Percentiles rank a stretch among this genome's conserved stretches.
Conservation (phyloP, 1,139 yeast species). For the Nakaseomyces sp. region DNA sequence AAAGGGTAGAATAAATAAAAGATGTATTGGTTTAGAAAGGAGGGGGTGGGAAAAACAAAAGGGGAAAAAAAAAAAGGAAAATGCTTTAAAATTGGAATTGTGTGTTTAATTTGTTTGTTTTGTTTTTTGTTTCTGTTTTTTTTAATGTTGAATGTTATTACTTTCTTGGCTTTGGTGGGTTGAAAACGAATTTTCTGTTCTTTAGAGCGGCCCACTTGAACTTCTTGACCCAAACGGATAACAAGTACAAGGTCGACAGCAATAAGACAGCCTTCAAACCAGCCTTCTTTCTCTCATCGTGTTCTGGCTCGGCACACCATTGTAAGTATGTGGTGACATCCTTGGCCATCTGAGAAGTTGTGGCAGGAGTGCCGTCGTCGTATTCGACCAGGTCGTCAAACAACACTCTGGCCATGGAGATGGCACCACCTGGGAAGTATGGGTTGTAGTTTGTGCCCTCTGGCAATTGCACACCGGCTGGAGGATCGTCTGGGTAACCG, state of each 20-base stretch:
- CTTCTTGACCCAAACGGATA: slow-evolving; percentile 89
- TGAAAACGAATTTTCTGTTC: slow-evolving; percentile 89
- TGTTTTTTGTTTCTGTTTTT: not conserved
- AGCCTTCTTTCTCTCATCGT: slow-evolving; percentile 93
- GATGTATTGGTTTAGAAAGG: too few relatives aligned
- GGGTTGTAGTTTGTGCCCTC: slow-evolving; percentile 97
- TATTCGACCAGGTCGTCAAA: slow-evolving; percentile 95
- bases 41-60: not conserved
- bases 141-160: slow-evolving; percentile 5
- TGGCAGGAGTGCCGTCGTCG: slow-evolving; percentile 98
- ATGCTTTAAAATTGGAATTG: too few relatives aligned
- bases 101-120: too few relatives aligned
- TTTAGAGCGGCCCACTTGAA: slow-evolving; percentile 97
- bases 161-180: slow-evolving; percentile 57
- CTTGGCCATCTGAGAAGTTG: slow-evolving; percentile 99
- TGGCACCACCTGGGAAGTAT: slow-evolving; percentile 99
- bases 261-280: slow-evolving; percentile 90
- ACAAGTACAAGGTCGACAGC: slow-evolving; percentile 67
- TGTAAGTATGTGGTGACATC: slow-evolving; percentile 91
- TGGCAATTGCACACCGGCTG: slow-evolving; percentile 92
- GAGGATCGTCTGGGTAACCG: slow-evolving; percentile 98
- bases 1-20: too few relatives aligned
- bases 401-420: slow-evolving; percentile 98
- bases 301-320: slow-evolving; percentile 99
- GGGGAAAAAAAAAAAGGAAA: not conserved